Evolutionary conservation across 805 yeast genomes (phyloP).

Genomic region (Teunomyces gatunensis): DNA sequence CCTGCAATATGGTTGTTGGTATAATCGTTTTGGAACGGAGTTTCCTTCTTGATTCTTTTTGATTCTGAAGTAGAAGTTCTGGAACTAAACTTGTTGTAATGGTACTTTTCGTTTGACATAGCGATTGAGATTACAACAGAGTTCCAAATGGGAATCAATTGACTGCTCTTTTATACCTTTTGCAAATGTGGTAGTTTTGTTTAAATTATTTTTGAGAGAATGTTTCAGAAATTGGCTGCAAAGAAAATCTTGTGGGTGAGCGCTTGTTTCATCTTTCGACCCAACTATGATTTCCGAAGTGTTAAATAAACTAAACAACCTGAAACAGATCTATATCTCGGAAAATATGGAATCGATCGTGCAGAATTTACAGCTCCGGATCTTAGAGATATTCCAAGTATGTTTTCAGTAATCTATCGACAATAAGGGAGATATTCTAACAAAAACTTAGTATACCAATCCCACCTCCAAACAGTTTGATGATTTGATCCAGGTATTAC

Average conservation of each 20-base stretch:
- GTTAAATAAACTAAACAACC: neutral
- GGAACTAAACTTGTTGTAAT: conserved; percentile 20
- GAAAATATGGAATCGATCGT: neutral
- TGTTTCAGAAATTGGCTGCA: conserved; percentile 2
- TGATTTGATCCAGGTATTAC: neutral
- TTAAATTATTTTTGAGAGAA: neutral
- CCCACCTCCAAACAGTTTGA: neutral
- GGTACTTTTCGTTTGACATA: conserved; percentile 9
- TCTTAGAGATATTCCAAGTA: neutral
- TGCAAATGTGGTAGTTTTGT: neutral
- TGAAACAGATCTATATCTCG: neutral
- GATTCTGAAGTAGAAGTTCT: conserved; percentile 1
- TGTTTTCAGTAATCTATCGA: too few species aligned
- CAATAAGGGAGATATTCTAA: neutral
- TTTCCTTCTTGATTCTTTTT: neutral
- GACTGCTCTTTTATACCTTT: neutral
- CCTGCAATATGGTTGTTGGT: conserved; percentile 62
- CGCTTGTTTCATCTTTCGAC: neutral
- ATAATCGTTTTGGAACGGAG: conserved; percentile 59
- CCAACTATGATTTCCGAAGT: neutral
- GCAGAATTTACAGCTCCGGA: neutral
- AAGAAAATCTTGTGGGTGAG: neutral
- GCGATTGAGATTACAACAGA: neutral
- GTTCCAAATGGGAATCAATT: neutral
- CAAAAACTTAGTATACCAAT: neutral